Evolutionary conservation across 768 basidiomycete genomes (phyloP).

Genomic region (Leccinum subtestaceum): DNA sequence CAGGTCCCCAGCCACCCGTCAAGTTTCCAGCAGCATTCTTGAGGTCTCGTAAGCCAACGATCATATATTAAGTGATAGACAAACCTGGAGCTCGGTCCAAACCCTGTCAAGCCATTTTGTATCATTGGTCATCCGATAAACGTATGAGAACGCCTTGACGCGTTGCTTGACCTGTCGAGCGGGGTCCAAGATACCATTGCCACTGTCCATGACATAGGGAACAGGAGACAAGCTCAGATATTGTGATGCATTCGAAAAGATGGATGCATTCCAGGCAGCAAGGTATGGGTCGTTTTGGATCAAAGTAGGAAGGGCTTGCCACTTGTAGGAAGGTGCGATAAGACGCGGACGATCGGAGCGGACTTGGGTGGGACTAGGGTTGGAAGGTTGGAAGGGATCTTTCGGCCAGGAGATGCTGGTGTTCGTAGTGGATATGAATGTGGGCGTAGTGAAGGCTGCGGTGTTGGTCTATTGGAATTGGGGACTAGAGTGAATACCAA

Average conservation of each 20-base stretch:
- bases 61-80: constrained; percentile 24
- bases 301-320: constrained; percentile 74
- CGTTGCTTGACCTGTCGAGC: constrained; percentile 87
- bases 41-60: background rate
- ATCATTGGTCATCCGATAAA: constrained; percentile 86
- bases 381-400: constrained; percentile 72
- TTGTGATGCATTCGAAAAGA: constrained; percentile 83
- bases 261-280: constrained; percentile 83
- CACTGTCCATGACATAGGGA: constrained; percentile 70
- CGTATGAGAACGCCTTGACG: constrained; percentile 91
- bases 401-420: constrained; percentile 66
- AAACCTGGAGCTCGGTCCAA: constrained; percentile 78
- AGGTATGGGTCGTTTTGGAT: constrained; percentile 87
- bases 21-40: constrained; percentile 74
- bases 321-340: constrained; percentile 89
- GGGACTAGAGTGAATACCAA: background rate
- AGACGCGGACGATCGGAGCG: constrained; percentile 85
- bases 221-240: constrained; percentile 66
- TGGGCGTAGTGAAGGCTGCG: constrained; percentile 67
- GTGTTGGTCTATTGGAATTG: constrained; percentile 57
- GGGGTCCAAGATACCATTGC: constrained; percentile 88
- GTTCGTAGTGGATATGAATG: constrained; percentile 59
- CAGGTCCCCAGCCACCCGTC: constrained; percentile 61
- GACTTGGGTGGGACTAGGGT: constrained; percentile 54
- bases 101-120: constrained; percentile 87